Evolutionary conservation across 2,329 filamentous ascomycete genomes (phyloP).

Genomic region (Ascochyta lentis): DNA sequence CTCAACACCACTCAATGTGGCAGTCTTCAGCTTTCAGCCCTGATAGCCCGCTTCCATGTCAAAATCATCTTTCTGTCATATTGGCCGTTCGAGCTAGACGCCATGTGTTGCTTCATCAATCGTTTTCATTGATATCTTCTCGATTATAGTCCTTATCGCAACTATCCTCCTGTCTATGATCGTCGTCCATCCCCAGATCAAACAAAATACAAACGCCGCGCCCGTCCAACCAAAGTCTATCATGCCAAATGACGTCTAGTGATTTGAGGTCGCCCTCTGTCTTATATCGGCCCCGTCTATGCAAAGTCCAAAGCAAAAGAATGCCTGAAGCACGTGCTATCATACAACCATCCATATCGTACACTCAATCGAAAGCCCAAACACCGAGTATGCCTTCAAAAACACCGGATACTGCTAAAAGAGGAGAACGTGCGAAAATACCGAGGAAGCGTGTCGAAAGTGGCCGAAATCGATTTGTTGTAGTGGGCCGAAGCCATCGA

Average conservation of each 20-base stretch:
- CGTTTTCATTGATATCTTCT: neutral
- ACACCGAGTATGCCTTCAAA: conserved; percentile 24
- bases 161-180: conserved; percentile 1
- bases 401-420: conserved; percentile 16
- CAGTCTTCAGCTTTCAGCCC: neutral
- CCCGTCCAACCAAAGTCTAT: conserved; percentile 16
- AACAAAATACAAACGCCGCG: conserved; percentile 1
- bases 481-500: conserved; percentile 7
- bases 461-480: conserved; percentile 1
- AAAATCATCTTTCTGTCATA: neutral
- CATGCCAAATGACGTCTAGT: conserved; percentile 5
- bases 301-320: conserved; percentile 16
- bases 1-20: neutral
- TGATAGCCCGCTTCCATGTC: no score
- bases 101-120: neutral
- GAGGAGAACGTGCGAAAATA: conserved; percentile 1
- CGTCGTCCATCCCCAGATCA: neutral
- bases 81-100: neutral
- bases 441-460: conserved; percentile 7
- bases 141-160: neutral
- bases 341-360: conserved; percentile 21
- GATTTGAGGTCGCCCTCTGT: conserved; percentile 6
- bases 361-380: conserved; percentile 17
- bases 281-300: conserved; percentile 22
- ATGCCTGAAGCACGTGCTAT: conserved; percentile 16